Conservation (phyloP, 2,329 filamentous ascomycete genomes). For the Periconia sp. region DNA sequence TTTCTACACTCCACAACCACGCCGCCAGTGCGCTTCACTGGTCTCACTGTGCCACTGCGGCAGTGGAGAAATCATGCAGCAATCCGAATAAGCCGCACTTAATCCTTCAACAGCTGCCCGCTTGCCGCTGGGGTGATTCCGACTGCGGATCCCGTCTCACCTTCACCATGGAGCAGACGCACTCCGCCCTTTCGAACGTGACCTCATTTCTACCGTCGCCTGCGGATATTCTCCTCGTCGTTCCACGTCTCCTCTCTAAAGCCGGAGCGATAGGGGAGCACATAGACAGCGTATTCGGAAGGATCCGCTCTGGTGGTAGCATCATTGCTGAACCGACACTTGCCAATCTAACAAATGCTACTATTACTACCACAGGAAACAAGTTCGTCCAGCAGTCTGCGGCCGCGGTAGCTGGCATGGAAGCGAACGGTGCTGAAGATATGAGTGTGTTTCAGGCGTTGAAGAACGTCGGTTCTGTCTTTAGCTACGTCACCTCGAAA, state of each 20-base stretch:
- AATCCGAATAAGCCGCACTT: no score
- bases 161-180: conserved; percentile 27
- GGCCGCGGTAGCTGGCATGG: conserved; percentile 50
- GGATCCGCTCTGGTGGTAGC: conserved; percentile 62
- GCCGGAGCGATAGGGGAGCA: conserved; percentile 69
- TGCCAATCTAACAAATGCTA: conserved; percentile 48
- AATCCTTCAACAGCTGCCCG: no score
- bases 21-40: no score
- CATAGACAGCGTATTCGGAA: conserved; percentile 59
- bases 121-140: neutral
- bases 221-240: conserved; percentile 71
- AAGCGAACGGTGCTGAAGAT: conserved; percentile 35
- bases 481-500: conserved; percentile 70
- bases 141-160: neutral
- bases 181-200: conserved; percentile 37
- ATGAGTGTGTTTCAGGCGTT: conserved; percentile 57
- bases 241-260: conserved; percentile 73
- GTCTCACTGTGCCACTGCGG: no score
- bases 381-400: conserved; percentile 52
- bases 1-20: no score
- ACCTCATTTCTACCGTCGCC: conserved; percentile 62
- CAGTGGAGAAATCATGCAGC: conserved; percentile 4
- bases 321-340: conserved; percentile 66
- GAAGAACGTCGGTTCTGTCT: conserved; percentile 81
- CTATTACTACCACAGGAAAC: conserved; percentile 43